Percentiles rank a stretch among this genome's conserved stretches.
These are phyloP conservation scores for Selenicereus undatus DNA, from an alignment of 148 eudicot species.

Conservation along the genomic window DNA sequence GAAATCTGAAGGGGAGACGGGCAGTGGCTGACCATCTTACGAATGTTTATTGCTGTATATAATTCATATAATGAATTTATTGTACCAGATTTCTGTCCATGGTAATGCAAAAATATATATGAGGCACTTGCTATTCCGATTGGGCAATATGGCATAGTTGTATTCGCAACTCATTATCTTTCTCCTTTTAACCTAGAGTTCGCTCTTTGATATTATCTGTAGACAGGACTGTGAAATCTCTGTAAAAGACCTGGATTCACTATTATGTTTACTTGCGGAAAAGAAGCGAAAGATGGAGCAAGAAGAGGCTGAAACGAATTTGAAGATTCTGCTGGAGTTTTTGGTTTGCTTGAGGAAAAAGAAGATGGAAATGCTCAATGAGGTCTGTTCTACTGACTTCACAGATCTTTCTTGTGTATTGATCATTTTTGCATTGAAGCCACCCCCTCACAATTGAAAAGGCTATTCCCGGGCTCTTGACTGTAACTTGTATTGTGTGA, in stretches of 20 bases:
- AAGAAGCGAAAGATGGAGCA: conserved; percentile 83
- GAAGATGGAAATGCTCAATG: conserved; percentile 77
- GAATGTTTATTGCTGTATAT: background rate
- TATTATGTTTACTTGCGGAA: conserved; percentile 59
- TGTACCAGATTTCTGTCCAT: background rate
- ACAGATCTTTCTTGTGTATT: background rate
- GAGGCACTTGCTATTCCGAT: background rate
- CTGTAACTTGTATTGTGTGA: background rate
- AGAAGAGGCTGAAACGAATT: conserved; percentile 82
- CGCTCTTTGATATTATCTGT: conserved; percentile 43
- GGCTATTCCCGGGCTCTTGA: background rate
- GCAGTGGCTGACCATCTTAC: background rate
- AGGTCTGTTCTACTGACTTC: conserved; percentile 39
- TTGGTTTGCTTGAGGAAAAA: conserved; percentile 57
- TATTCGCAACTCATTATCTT: background rate
- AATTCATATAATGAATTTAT: background rate
- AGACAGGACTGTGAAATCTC: conserved; percentile 92
- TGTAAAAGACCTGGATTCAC: conserved; percentile 67
- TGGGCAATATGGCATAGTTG: background rate
- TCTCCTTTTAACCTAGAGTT: conserved; percentile 20
- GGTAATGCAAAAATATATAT: background rate
- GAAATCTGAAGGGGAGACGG: background rate
- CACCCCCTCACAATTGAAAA: background rate
- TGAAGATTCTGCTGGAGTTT: conserved; percentile 70
- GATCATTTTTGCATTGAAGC: background rate